Base-by-base conservation (phyloP, 2,329 filamentous ascomycete genomes). In the Furcasterigmium sp. region DNA sequence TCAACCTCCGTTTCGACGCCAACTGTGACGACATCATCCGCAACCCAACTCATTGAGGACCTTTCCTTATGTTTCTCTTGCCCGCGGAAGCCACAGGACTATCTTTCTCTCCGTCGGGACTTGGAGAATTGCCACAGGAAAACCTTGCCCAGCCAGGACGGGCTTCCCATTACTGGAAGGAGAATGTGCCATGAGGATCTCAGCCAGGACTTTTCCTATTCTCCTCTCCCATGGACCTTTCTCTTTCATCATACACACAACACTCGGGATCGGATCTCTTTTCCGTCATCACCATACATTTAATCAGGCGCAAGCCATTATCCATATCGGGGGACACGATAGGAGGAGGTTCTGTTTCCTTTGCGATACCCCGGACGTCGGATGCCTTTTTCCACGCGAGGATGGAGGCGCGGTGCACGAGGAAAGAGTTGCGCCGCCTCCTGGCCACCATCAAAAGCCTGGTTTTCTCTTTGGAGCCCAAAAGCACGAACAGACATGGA, bases 1-100 rank as follows among this genome's bases (percentile, higher is more conserved):
- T 91, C 88, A 90, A 87, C 63, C 81, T 94, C 68, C 85, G 91
- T 37, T 98, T 96, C 65, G 90, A 96, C 58, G 88, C 87, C 64
- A 96, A 97, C 73, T 95, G 90, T 68, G 88, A 95, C 57, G 87
- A 91, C 21, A 91, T 97, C 54, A 73, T 97, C 47, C 69, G 68
- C 53, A 72, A 75, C 56, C 81, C 81, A 32, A 74, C 72, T 53
- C 64, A 70, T 57, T 83, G 76, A 34, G 19, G 30, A 41, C 17
- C 19, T 25, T 23, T 15, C 19, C 30, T 41, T 41, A 23, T 41
- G 25, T 41, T 29, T 41, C 39, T 41, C 20, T 34, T 23, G 10
- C 14, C 35, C 35, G 18, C 13, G 35, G 35, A 37, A 20, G n/a
- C 17, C 39, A 29, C n/a, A 41, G 39, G 39, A 41, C 20, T 34